These are phyloP conservation scores for Pisolithus thermaeus DNA, from an alignment of 1,284 basidiomycete species.

Conservation along the genomic window DNA sequence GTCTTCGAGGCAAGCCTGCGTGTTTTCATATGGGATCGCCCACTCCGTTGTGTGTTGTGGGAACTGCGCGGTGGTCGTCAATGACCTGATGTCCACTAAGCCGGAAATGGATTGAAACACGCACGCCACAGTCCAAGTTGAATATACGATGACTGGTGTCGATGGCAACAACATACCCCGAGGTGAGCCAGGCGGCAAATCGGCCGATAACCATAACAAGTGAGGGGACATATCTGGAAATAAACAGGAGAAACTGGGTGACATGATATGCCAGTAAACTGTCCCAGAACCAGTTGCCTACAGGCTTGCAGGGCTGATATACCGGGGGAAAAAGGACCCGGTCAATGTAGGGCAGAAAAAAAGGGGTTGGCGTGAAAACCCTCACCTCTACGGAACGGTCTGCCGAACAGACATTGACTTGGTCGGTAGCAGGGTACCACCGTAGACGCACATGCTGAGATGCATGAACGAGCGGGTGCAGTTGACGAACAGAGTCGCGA, in stretches of 20 bases:
- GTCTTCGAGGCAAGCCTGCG: constrained; percentile 65
- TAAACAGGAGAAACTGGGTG: constrained; percentile 74
- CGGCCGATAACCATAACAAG: constrained; percentile 52
- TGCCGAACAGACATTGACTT: constrained; percentile 68
- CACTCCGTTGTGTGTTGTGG: constrained; percentile 91
- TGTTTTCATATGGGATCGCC: constrained; percentile 74
- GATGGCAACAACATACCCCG: constrained; percentile 43
- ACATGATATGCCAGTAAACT: constrained; percentile 68
- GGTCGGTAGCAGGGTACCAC: constrained; percentile 88
- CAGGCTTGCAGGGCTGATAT: constrained; percentile 42
- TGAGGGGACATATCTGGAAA: constrained; percentile 52
- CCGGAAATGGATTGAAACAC: constrained; percentile 20
- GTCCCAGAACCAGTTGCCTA: constrained; percentile 64
- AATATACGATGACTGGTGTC: constrained; percentile 78
- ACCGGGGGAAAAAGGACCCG: constrained; percentile 9
- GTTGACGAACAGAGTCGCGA: constrained; percentile 51
- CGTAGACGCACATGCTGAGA: constrained; percentile 89
- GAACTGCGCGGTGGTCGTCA: constrained; percentile 44
- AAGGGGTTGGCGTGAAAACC: constrained; percentile 8
- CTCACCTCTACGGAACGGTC: constrained; percentile 76
- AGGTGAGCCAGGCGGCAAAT: constrained; percentile 59
- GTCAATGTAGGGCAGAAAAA: constrained; percentile 4
- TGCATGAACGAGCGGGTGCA: constrained; percentile 54
- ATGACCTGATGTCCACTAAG: constrained; percentile 9
- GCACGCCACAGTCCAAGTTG: constrained; percentile 77